phyloP scores from a whole-genome alignment of 106 monocot genomes.

The Apostasia shenzhenica region DNA sequence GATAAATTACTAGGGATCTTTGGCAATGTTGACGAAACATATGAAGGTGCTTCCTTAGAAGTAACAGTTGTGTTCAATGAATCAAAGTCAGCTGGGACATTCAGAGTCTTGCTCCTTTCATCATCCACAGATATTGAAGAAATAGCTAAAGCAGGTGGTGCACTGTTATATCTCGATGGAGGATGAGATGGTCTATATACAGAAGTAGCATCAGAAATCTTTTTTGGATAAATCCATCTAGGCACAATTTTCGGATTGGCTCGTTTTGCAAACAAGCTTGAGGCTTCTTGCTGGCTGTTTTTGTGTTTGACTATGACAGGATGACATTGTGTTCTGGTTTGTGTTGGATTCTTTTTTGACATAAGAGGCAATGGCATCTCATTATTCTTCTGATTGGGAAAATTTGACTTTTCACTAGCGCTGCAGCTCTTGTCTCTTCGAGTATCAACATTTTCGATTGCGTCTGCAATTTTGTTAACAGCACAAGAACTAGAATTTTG shows the following conservation, averaged over 20 bases:
- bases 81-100: background rate
- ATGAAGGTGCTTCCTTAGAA: background rate
- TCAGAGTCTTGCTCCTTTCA: constrained; percentile 2
- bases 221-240: constrained; percentile 73
- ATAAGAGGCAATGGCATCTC: constrained; percentile 27
- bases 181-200: constrained; percentile 60
- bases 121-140: constrained; percentile 20
- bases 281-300: constrained; percentile 20
- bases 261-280: constrained; percentile 10
- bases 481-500: background rate
- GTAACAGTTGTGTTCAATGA: constrained; percentile 4
- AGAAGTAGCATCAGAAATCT: constrained; percentile 41
- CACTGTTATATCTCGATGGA: constrained; percentile 84
- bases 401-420: constrained; percentile 22
- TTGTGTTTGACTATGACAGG: constrained; percentile 15
- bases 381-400: constrained; percentile 23
- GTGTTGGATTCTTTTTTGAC: constrained; percentile 33
- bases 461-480: constrained; percentile 10
- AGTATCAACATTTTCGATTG: constrained; percentile 8
- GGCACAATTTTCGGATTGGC: constrained; percentile 43
- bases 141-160: constrained; percentile 63
- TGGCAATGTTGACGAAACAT: background rate
- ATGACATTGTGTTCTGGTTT: constrained; percentile 20
- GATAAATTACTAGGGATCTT: constrained; percentile 8
- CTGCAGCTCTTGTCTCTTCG: constrained; percentile 14